Base-by-base conservation (phyloP, 495 filamentous ascomycete genomes). In the Niebla homalea region DNA sequence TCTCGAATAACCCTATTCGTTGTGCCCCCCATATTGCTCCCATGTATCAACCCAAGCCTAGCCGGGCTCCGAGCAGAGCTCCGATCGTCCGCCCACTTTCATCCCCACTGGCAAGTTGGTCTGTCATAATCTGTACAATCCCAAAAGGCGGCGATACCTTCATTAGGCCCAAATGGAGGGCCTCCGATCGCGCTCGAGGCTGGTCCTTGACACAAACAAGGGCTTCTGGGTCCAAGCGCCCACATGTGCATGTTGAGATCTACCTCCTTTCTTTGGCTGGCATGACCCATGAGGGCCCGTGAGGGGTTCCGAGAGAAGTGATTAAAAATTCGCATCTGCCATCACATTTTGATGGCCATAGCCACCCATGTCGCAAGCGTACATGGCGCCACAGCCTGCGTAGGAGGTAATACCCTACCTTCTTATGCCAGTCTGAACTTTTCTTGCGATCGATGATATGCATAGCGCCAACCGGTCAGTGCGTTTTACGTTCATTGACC, bases 271-370 rank as follows among this genome's bases (percentile, higher is more conserved):
- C 51, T 48, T 7, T 54, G 51, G 14, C 64, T 58, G 1, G 75
- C 44, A 40, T 72, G 80, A 10, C 70, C 72, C 22, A 74, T 62
- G 46, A 81, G 61, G 0, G 78, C 70, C 72, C 22, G 74, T 62
- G 46, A 81, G 61, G 0, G 78, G 74, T 36, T 73, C 69, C 7
- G 70, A 65, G 15, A 81, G 66, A 5, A 82, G 63, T 6, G 66
- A 71, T 0, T 78, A 77, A 44, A 82, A 67, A 53, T 82, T 82
- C 23, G 78, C 77, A 51, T 82, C 78, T 49, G 81, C 78, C 78
- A 79, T 80, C 22, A 78, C 57, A 21, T 66, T 70, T 36, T 66
- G 59, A 6, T 60, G 60, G 40, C 74, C 74, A 41, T 72, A 81
- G 11, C 78, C 78, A 51, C 81, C 77, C 6, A 80, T 67, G 57